Base-by-base conservation (phyloP, 2,329 filamentous ascomycete genomes). In the Coniochaeta prunicola region DNA sequence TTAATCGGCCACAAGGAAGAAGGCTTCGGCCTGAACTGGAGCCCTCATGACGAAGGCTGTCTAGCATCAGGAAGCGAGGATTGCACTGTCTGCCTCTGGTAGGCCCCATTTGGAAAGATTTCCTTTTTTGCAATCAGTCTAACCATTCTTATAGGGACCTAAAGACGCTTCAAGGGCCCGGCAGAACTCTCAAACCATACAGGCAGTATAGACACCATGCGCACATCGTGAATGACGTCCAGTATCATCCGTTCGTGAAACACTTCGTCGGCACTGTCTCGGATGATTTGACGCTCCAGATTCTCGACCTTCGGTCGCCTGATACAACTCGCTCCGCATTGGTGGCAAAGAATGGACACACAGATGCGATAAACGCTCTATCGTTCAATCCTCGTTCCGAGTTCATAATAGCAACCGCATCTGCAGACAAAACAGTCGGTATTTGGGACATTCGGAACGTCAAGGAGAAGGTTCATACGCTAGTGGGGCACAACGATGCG, bases 401-500 rank as follows among this genome's bases (percentile, higher is more conserved):
- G 70, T 90, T 89, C 36, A 82, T 96, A 38, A 81, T 99, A 40
- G 94, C 92, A 10, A 97, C 94, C 0, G 94, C 91, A 2, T 97
- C 93, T 30, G 92, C 91, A 0, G 94, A 99, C 72, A 96, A 96
- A 77, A 94, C 92, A 0, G 90, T 99, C 62, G 93, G 89, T 12
- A 82, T 99, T 59, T 99, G 94, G 92, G 94, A 99, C 76, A 76
- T 99, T 61, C 88, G 94, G 64, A 96, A 96, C 69, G 83, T 96
- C 59, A 92, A 91, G 71, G 85, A 90, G 64, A 96, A 93, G 75
- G 82, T 97, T 3, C 93, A 99, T 77, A 89, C 89, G 0, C 82
- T 97, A 2, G 90, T 96, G 70, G 91, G 90, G 53, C 94, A 99
- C 74, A 85, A 83, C 59, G 92, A 96, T 68, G 88, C 90, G 24